These are phyloP conservation scores for Torulaspora maleeae DNA, from an alignment of 805 yeast genomes.

Conservation along the genomic window DNA sequence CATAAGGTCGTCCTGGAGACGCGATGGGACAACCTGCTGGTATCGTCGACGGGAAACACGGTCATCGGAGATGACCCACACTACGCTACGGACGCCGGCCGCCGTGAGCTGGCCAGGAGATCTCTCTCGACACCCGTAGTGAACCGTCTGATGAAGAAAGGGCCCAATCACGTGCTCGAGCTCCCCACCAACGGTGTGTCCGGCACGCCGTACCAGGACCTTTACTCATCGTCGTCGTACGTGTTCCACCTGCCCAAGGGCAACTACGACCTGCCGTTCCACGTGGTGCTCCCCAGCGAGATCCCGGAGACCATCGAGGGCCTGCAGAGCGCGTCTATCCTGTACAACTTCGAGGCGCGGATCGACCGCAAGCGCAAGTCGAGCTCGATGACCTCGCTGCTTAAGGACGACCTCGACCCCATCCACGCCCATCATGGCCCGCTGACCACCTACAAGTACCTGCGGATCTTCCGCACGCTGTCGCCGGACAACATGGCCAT, in stretches of 20 bases:
- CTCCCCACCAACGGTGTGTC: slow-evolving; percentile 30
- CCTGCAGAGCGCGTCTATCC: slow-evolving; percentile 66
- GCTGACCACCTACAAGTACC: slow-evolving; percentile 48
- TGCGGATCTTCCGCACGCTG: slow-evolving; percentile 77
- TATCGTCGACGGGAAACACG: slow-evolving; percentile 32
- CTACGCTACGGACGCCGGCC: background rate
- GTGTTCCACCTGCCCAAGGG: slow-evolving; percentile 53
- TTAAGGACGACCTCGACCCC: slow-evolving; percentile 7
- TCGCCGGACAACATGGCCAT: slow-evolving; percentile 63
- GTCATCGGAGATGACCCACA: slow-evolving; percentile 14
- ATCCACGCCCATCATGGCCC: slow-evolving; percentile 10
- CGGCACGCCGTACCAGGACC: slow-evolving; percentile 35
- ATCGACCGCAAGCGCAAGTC: slow-evolving; percentile 49
- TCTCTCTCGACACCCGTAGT: slow-evolving; percentile 16
- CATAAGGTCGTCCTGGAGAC: slow-evolving; percentile 63
- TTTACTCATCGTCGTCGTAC: slow-evolving; percentile 13
- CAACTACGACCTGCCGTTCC: slow-evolving; percentile 83
- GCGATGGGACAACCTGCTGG: slow-evolving; percentile 59
- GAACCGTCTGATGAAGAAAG: slow-evolving; percentile 12
- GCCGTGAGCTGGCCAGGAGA: slow-evolving; percentile 4
- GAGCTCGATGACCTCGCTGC: slow-evolving; percentile 40
- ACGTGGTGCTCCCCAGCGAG: slow-evolving; percentile 73
- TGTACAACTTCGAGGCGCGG: slow-evolving; percentile 69
- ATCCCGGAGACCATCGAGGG: slow-evolving; percentile 89
- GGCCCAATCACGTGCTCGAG: slow-evolving; percentile 19